A percentile compares a stretch with the other conserved stretches of the same genome.
These are phyloP conservation scores for Spirogloea muscicola DNA, from an alignment of 139 green algal genomes.

Conservation along the genomic window DNA sequence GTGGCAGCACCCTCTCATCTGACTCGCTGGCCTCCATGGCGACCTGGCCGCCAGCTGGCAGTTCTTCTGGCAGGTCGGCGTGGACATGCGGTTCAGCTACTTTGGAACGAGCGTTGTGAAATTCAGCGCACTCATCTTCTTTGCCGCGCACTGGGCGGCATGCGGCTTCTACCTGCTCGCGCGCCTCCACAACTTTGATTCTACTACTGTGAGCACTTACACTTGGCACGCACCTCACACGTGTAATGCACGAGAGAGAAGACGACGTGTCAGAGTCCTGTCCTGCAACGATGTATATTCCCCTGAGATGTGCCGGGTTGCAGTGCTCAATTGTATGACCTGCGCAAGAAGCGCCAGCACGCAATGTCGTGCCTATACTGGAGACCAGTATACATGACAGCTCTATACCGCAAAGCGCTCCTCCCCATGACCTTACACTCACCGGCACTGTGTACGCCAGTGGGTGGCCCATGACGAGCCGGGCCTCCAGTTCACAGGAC, in stretches of 20 bases:
- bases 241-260: too few relatives aligned
- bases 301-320: too few relatives aligned
- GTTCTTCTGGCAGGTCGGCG: background rate
- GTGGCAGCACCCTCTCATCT: too few relatives aligned
- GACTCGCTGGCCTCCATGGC: background rate
- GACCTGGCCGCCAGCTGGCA: background rate
- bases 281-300: too few relatives aligned
- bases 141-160: conserved; percentile 14
- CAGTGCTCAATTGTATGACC: too few relatives aligned
- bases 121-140: conserved; percentile 17
- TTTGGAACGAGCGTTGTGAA: background rate
- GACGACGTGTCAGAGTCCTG: too few relatives aligned
- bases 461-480: conserved; percentile 1
- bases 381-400: too few relatives aligned
- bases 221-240: background rate
- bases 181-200: background rate
- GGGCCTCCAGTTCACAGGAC: background rate
- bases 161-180: conserved; percentile 22
- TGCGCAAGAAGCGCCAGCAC: too few relatives aligned
- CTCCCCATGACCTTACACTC: too few relatives aligned
- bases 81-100: conserved; percentile 18
- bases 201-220: conserved; percentile 2
- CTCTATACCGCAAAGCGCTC: too few relatives aligned
- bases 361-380: too few relatives aligned
- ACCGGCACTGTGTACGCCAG: too few relatives aligned